Evolutionary conservation across 192 early-diverging fungal species (phyloP).

Genomic region (Backusella tarrabulga): DNA sequence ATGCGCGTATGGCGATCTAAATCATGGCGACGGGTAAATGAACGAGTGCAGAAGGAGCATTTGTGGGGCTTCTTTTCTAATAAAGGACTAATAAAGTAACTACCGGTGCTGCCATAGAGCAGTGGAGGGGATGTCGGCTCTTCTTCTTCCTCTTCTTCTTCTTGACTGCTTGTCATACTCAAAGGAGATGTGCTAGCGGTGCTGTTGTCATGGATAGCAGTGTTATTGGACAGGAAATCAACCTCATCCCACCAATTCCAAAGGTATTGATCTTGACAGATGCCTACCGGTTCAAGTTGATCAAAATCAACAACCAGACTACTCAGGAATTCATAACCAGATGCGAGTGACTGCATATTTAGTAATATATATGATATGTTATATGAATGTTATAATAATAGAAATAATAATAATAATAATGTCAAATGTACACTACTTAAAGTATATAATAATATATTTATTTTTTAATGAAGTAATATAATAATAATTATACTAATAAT

Average conservation of each 20-base stretch:
- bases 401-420: background rate
- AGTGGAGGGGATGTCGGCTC: background rate
- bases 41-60: constrained; percentile 55
- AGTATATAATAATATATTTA: background rate
- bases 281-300: background rate
- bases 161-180: background rate
- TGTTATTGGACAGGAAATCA: background rate
- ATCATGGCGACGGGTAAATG: constrained; percentile 74
- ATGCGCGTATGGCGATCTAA: constrained; percentile 59
- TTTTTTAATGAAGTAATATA: background rate
- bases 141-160: background rate
- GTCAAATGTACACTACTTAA: background rate
- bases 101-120: background rate
- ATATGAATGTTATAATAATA: background rate
- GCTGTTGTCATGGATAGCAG: background rate
- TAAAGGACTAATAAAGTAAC: background rate
- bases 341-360: background rate
- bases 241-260: background rate
- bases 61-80: constrained; percentile 47
- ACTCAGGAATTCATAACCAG: background rate
- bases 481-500: background rate
- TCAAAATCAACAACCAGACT: background rate
- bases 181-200: background rate
- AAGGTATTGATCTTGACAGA: background rate
- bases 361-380: background rate